Evolutionary conservation across 495 filamentous ascomycete species (phyloP).

Genomic region (Aspergillus funiculosus): DNA sequence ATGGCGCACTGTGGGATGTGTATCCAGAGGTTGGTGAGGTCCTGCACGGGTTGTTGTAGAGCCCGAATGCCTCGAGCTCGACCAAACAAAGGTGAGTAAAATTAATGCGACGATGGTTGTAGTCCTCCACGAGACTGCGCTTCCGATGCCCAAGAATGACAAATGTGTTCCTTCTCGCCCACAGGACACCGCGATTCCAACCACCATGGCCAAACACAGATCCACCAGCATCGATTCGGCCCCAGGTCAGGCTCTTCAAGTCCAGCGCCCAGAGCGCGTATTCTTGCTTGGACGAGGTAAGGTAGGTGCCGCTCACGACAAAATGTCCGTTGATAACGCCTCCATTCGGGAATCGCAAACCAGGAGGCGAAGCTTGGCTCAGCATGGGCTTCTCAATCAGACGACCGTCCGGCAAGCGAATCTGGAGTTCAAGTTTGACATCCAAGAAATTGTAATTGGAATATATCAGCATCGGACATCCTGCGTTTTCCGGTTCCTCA

Average conservation of each 20-base stretch:
- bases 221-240: conserved; percentile 91
- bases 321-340: conserved; percentile 92
- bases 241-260: conserved; percentile 81
- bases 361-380: conserved; percentile 79
- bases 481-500: conserved; percentile 44
- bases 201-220: conserved; percentile 91
- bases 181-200: conserved; percentile 92
- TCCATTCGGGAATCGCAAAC: conserved; percentile 90
- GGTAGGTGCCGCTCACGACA: conserved; percentile 91
- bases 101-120: conserved; percentile 95
- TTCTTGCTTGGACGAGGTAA: conserved; percentile 96
- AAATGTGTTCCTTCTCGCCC: conserved; percentile 88
- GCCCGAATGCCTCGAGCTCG: conserved; percentile 91
- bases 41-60: conserved; percentile 88
- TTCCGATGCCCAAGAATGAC: conserved; percentile 92
- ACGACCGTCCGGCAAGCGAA: conserved; percentile 77
- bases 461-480: conserved; percentile 91
- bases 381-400: conserved; percentile 85
- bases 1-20: conserved; percentile 69
- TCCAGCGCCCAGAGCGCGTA: conserved; percentile 97
- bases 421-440: conserved; percentile 90
- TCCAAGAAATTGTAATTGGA: conserved; percentile 99
- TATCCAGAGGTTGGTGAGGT: conserved; percentile 72
- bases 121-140: conserved; percentile 92
- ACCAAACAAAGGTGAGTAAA: conserved; percentile 95